Conservation (phyloP, 352 stramenopile species). For the Phytophthora sojae region DNA sequence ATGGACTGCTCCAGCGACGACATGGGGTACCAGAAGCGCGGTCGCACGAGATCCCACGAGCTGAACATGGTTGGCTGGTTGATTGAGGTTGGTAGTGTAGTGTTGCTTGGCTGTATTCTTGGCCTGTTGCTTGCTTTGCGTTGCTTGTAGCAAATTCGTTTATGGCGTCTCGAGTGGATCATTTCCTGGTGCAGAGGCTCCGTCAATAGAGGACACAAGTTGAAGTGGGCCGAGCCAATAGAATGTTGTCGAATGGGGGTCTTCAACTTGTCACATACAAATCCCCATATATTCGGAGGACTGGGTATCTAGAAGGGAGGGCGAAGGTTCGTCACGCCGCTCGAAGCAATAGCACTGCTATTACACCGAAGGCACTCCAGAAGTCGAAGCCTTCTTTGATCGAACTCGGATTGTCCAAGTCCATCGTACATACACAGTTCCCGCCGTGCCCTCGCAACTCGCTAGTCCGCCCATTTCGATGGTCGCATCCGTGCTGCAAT, state of each 20-base stretch:
- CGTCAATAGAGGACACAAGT: background rate
- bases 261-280: constrained; percentile 17
- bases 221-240: background rate
- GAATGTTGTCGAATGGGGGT: background rate
- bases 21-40: constrained; percentile 53
- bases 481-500: no score
- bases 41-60: constrained; percentile 50
- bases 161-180: background rate
- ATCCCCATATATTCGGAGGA: background rate
- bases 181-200: background rate
- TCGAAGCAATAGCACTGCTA: no score
- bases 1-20: constrained; percentile 54
- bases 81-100: background rate
- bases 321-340: background rate
- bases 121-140: constrained; percentile 5
- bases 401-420: no score
- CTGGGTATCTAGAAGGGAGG: background rate
- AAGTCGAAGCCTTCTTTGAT: no score
- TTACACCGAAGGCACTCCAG: no score
- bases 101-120: background rate
- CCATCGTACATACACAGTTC: no score
- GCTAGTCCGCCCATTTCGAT: no score
- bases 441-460: no score
- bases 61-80: constrained; percentile 34
- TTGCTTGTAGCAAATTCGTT: constrained; percentile 7